Evolutionary conservation across 108 stramenopile species (phyloP).

Genomic region (Nitzschia putrida): DNA sequence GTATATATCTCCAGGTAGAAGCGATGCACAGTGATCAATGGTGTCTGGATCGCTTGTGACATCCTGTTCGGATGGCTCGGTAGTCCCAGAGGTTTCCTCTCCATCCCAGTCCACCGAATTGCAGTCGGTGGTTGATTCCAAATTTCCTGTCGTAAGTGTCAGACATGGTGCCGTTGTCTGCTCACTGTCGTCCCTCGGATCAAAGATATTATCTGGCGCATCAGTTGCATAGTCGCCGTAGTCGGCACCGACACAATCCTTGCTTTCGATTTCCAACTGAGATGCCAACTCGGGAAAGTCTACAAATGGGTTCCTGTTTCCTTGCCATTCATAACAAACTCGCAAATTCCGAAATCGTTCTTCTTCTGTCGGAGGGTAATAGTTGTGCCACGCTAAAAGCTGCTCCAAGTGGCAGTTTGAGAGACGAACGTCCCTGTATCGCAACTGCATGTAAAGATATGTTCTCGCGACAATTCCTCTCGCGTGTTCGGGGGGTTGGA

Average conservation of each 20-base stretch:
- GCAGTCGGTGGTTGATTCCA: too few species aligned
- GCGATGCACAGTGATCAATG: neutral
- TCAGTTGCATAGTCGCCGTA: neutral
- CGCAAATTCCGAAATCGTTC: constrained; percentile 61
- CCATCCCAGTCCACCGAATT: too few species aligned
- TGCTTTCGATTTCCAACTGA: neutral
- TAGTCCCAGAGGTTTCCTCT: too few species aligned
- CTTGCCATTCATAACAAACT: constrained; percentile 68
- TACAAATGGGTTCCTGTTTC: constrained; percentile 84
- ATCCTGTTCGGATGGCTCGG: too few species aligned
- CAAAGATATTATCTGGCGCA: constrained; percentile 14
- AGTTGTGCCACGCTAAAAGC: constrained; percentile 66
- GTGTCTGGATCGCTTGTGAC: too few species aligned
- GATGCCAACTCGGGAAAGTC: constrained; percentile 70
- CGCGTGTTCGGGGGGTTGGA: constrained; percentile 46
- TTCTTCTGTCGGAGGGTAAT: constrained; percentile 59
- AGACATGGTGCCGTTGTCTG: too few species aligned
- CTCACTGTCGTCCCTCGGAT: neutral
- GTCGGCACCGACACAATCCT: neutral
- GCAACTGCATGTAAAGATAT: constrained; percentile 74
- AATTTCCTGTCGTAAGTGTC: too few species aligned
- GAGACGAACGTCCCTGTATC: constrained; percentile 47
- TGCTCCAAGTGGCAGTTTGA: constrained; percentile 48
- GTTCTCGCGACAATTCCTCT: constrained; percentile 78
- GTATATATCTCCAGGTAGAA: constrained; percentile 6